phyloP scores from a whole-genome alignment of 305 asterid genomes.

The Ilex paraguariensis region DNA sequence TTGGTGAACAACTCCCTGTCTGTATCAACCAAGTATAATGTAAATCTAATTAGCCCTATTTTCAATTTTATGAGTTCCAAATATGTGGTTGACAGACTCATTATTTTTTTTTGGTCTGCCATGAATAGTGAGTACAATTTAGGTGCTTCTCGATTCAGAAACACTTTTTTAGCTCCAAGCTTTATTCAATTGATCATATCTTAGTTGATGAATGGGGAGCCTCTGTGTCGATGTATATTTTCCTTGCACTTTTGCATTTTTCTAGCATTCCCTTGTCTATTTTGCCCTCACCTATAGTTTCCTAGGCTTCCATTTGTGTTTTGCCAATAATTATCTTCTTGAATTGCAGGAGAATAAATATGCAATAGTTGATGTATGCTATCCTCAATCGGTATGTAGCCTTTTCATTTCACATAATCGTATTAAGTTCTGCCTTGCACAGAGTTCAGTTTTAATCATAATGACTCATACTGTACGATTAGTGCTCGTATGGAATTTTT shows the following conservation, averaged over 20 bases:
- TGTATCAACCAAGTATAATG: too few relatives aligned
- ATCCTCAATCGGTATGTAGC: conserved; percentile 72
- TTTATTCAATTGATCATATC: neutral
- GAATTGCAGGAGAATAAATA: conserved; percentile 85
- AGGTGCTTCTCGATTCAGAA: too few relatives aligned
- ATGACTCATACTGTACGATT: neutral
- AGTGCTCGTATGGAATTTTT: conserved; percentile 2
- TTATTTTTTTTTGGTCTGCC: too few relatives aligned
- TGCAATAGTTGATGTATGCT: conserved; percentile 85
- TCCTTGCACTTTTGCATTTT: neutral
- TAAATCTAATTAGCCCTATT: neutral
- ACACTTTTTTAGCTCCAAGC: too few relatives aligned
- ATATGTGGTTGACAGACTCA: too few relatives aligned
- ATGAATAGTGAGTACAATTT: too few relatives aligned
- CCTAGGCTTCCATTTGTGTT: neutral
- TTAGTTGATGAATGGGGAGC: neutral
- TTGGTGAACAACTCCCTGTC: too few relatives aligned
- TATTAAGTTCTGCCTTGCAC: conserved; percentile 19
- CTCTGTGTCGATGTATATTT: neutral
- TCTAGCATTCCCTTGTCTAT: neutral
- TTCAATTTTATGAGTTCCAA: neutral
- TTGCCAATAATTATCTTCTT: conserved; percentile 1
- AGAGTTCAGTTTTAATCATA: conserved; percentile 11
- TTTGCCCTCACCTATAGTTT: neutral
- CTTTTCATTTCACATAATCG: conserved; percentile 21